Evolutionary conservation across 441 rosid species (phyloP).

Genomic region (Brassica balearica): DNA sequence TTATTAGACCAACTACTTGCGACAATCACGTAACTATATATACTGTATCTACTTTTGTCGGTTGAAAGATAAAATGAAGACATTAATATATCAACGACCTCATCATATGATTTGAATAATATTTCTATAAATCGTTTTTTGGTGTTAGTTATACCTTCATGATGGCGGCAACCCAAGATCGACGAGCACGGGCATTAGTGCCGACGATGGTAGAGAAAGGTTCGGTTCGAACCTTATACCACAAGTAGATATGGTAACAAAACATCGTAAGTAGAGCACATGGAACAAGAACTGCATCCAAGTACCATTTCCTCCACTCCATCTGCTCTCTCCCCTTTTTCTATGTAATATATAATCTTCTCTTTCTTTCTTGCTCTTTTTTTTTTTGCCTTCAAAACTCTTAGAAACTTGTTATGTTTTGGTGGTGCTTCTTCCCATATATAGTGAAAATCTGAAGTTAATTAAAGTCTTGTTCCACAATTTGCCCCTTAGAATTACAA

Average conservation of each 20-base stretch:
- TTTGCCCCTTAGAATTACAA: slow-evolving; percentile 35
- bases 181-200: slow-evolving; percentile 65
- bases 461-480: slow-evolving; percentile 6
- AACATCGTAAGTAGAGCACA: slow-evolving; percentile 54
- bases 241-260: slow-evolving; percentile 69
- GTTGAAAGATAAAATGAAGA: no score
- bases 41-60: no score
- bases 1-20: no score
- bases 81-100: no score
- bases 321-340: slow-evolving; percentile 40
- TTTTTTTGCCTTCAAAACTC: slow-evolving; percentile 26
- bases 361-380: slow-evolving; percentile 22
- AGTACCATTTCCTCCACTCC: slow-evolving; percentile 82
- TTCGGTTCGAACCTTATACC: slow-evolving; percentile 73
- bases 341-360: neutral
- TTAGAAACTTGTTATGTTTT: slow-evolving; percentile 20
- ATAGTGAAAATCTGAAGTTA: slow-evolving; percentile 29
- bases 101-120: neutral
- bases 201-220: slow-evolving; percentile 88
- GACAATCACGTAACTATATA: no score
- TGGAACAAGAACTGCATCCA: slow-evolving; percentile 80
- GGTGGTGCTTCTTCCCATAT: slow-evolving; percentile 30
- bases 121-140: neutral
- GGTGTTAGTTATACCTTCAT: slow-evolving; percentile 60
- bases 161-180: slow-evolving; percentile 82